Evolutionary conservation across 2,329 filamentous ascomycete species (phyloP).

Genomic region (Elsinoe batatas): DNA sequence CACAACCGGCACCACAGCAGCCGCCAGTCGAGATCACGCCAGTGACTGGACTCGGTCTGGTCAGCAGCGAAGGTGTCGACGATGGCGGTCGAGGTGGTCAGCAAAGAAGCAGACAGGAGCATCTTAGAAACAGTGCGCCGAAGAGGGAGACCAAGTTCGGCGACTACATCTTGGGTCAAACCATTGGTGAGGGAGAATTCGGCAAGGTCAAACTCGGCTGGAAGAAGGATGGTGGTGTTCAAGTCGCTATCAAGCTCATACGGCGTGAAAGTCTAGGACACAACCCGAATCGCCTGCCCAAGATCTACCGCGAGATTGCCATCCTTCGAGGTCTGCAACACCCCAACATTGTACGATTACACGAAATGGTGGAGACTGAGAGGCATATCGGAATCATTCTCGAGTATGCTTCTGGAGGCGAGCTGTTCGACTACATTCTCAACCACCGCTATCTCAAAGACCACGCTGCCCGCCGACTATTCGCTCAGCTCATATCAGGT

Average conservation of each 20-base stretch:
- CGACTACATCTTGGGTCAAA: slow-evolving; percentile 91
- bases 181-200: slow-evolving; percentile 94
- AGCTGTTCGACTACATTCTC: slow-evolving; percentile 96
- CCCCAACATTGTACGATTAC: slow-evolving; percentile 90
- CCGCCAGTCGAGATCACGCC: slow-evolving; percentile 30
- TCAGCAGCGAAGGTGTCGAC: slow-evolving; percentile 41
- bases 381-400: slow-evolving; percentile 96
- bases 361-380: slow-evolving; percentile 98
- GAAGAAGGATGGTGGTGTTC: slow-evolving; percentile 85
- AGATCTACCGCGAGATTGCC: slow-evolving; percentile 94
- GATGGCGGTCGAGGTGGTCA: slow-evolving; percentile 32
- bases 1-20: slow-evolving; percentile 26
- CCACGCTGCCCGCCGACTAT: slow-evolving; percentile 76
- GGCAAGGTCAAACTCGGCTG: slow-evolving; percentile 97
- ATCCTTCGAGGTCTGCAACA: slow-evolving; percentile 83
- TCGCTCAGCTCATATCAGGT: slow-evolving; percentile 90
- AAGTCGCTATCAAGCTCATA: slow-evolving; percentile 97
- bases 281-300: slow-evolving; percentile 81
- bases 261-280: slow-evolving; percentile 80
- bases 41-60: slow-evolving; percentile 39
- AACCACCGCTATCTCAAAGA: slow-evolving; percentile 96
- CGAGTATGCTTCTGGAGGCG: slow-evolving; percentile 94
- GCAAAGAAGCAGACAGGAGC: slow-evolving; percentile 47
- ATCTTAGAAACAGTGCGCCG: slow-evolving; percentile 39
- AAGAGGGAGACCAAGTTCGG: slow-evolving; percentile 81